phyloP scores from a whole-genome alignment of 805 yeast species.

The Cyberlindnera subsufficiens region DNA sequence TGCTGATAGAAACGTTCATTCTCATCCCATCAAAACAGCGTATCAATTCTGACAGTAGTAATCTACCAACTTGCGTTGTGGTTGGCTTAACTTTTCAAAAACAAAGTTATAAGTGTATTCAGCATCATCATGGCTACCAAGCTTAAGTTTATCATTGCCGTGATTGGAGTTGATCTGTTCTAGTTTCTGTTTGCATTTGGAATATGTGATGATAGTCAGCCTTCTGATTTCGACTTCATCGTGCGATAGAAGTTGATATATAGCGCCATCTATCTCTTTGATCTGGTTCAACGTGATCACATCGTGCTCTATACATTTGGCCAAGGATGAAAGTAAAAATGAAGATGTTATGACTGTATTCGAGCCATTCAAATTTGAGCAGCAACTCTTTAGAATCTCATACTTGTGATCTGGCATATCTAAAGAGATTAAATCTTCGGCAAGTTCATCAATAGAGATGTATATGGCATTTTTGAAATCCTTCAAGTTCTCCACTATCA shows the following conservation, averaged over 20 bases:
- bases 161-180: slow-evolving; percentile 13
- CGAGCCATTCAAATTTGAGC: slow-evolving; percentile 6
- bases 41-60: slow-evolving; percentile 29
- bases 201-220: slow-evolving; percentile 20
- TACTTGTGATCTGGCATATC: slow-evolving; percentile 1
- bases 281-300: slow-evolving; percentile 11
- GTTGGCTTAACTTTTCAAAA: slow-evolving; percentile 31
- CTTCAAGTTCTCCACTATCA: slow-evolving; percentile 22
- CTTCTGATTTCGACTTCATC: slow-evolving; percentile 24
- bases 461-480: slow-evolving; percentile 19
- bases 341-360: slow-evolving; percentile 8
- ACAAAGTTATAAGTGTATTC: slow-evolving; percentile 23
- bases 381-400: slow-evolving; percentile 14
- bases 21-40: neutral
- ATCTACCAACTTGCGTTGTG: slow-evolving; percentile 43
- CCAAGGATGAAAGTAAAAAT: slow-evolving; percentile 15
- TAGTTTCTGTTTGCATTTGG: slow-evolving; percentile 21
- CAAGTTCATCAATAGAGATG: slow-evolving; percentile 22
- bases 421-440: slow-evolving; percentile 16
- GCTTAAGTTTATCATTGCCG: slow-evolving; percentile 23
- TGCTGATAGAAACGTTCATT: neutral
- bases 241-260: slow-evolving; percentile 12
- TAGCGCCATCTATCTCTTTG: slow-evolving; percentile 16
- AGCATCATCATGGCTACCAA: slow-evolving; percentile 6
- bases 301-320: slow-evolving; percentile 17